Evolutionary conservation across 2,329 filamentous ascomycete species (phyloP), one percentile per base, ranked within the genome.

Genomic region (Monosporascus sp.): DNA sequence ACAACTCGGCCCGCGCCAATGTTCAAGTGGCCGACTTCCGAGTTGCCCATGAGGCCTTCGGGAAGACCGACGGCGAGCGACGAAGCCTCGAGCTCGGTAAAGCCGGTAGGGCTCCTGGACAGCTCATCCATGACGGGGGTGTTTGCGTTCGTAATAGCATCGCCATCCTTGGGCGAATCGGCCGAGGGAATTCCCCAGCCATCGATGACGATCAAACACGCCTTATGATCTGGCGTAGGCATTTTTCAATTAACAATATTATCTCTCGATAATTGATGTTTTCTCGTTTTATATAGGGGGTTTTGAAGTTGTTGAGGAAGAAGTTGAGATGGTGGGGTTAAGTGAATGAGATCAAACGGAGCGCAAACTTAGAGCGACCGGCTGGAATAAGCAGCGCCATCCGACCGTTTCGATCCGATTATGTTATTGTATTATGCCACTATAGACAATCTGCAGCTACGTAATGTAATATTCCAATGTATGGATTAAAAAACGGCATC

Each of bases 1-100:
- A 99, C 94, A 57, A 99, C 94, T 67, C 94, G 84, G 54, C 94
- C 94, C 55, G 94, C 94, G 66, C 94, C 94, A 71, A 99, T 97
- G 81, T 99, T 99, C 78, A 99, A 76, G 75, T 99, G 94, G 58
- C 94, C 94, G 72, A 99, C 94, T 75, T 99, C 94, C 64, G 90
- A 96, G 80, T 99, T 99, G 61, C 94, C 94, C 94, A 99, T 99
- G 62, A 99, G 80, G 55, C 94, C 94, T 71, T 99, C 92, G 20
- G 94, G 94, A 51, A 99, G 84, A 61, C 94, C 94, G 60, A 99
- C 94, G 46, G 94, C 94, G 56, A 96, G 83, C 44, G 94, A 97
- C 2, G 94, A 97, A 54, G 94, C 94, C 65, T 99, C 94, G 58
- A 99, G 87, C 76, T 95, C 86, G 60, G 89, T 91, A 77, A 87